phyloP scores from a whole-genome alignment of 2,329 filamentous ascomycete genomes.

The Cadophora luteo-olivacea region DNA sequence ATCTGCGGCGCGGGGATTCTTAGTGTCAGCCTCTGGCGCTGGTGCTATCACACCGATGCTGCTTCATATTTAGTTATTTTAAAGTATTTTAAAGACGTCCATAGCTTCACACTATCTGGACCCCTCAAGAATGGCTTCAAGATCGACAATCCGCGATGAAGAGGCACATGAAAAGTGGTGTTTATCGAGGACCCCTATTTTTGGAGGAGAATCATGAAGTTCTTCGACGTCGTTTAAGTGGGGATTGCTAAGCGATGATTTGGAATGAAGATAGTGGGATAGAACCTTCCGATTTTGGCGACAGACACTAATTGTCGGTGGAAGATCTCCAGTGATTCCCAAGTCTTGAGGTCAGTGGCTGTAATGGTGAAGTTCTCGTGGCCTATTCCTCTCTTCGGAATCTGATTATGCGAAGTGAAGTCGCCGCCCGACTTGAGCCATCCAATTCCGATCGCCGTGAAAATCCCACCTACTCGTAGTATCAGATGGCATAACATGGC shows the following conservation, averaged over 20 bases:
- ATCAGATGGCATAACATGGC: background rate
- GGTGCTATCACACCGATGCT: background rate
- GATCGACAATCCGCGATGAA: background rate
- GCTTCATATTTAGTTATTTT: background rate
- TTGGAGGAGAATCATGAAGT: background rate
- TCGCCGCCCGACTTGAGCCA: conserved; percentile 1
- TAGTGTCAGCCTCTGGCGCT: conserved; percentile 1
- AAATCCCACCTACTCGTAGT: background rate
- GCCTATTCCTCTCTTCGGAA: background rate
- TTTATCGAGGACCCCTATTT: background rate
- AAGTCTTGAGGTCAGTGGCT: conserved; percentile 6
- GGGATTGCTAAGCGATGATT: background rate
- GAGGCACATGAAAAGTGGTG: background rate
- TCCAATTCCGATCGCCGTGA: conserved; percentile 5
- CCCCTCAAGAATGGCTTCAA: background rate
- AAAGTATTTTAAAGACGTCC: background rate
- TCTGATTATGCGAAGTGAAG: background rate
- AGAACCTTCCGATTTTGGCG: background rate
- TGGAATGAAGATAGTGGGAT: background rate
- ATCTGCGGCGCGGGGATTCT: background rate
- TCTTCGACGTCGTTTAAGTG: background rate
- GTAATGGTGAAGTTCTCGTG: background rate
- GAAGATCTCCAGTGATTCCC: background rate
- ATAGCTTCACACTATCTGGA: background rate
- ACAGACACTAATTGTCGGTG: background rate